A percentile compares a stretch with the other conserved stretches of the same genome.
Conservation (phyloP, 169 alveolate genomes). For the Cryptosporidium xiaoi region DNA sequence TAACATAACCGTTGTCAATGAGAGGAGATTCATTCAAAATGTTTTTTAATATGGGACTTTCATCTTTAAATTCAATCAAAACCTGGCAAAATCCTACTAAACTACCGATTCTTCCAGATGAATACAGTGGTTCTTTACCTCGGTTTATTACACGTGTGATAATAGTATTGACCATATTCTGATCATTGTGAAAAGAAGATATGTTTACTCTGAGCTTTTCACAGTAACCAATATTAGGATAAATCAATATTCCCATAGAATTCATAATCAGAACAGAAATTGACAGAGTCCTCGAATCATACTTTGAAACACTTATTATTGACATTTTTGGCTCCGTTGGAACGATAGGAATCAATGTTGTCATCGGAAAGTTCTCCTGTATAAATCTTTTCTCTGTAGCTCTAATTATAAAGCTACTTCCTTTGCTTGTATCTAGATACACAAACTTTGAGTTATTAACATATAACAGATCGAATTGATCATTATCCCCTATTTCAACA, state of each 20-base stretch:
- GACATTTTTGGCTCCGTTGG: constrained; percentile 12
- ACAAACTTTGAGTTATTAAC: constrained; percentile 4
- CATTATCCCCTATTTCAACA: neutral
- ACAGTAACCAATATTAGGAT: constrained; percentile 25
- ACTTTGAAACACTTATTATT: neutral
- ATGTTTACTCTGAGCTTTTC: constrained; percentile 1
- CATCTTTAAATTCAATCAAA: neutral
- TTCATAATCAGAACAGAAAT: constrained; percentile 26
- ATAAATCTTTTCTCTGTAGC: constrained; percentile 10
- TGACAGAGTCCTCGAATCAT: neutral
- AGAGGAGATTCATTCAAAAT: neutral
- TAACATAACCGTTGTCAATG: neutral
- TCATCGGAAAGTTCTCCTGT: neutral
- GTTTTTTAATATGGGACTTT: neutral
- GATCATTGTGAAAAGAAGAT: constrained; percentile 5
- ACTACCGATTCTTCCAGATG: constrained; percentile 9
- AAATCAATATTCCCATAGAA: constrained; percentile 42
- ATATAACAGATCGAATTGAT: neutral
- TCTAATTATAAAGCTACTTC: neutral
- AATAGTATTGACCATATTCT: neutral
- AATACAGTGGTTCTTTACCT: neutral
- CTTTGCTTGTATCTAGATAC: constrained; percentile 15
- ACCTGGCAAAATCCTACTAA: constrained; percentile 8
- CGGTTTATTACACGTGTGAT: neutral
- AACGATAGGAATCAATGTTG: constrained; percentile 5